phyloP scores from a whole-genome alignment of 2,329 filamentous ascomycete species.

The Penicillium sp. region DNA sequence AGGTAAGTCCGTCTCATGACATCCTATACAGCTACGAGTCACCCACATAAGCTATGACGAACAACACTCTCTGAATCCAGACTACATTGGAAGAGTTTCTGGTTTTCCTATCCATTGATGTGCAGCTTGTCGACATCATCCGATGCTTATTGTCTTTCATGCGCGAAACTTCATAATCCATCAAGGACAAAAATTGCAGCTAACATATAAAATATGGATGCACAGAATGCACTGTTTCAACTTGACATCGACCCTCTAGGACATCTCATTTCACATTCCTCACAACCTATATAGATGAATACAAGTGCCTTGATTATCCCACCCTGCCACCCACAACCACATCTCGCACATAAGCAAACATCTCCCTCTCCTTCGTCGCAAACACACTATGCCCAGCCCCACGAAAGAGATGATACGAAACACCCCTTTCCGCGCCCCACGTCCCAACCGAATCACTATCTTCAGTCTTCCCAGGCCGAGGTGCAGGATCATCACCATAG shows the following conservation, averaged over 20 bases:
- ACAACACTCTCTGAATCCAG: slow-evolving; percentile 5
- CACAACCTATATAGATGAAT: background rate
- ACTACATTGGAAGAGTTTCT: slow-evolving; percentile 5
- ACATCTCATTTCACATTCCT: background rate
- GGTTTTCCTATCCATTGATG: slow-evolving; percentile 9
- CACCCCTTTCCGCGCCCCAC: slow-evolving; percentile 34
- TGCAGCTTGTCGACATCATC: slow-evolving; percentile 15
- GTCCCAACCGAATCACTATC: slow-evolving; percentile 21
- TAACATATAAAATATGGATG: background rate
- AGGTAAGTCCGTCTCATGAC: background rate
- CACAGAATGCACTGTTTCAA: background rate
- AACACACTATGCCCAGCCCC: slow-evolving; percentile 37
- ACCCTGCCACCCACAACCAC: slow-evolving; percentile 26
- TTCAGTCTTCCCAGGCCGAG: background rate
- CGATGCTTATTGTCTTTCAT: background rate
- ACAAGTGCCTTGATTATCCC: background rate
- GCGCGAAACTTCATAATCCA: background rate
- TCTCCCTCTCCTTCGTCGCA: slow-evolving; percentile 28
- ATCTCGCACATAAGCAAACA: slow-evolving; percentile 40
- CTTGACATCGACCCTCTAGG: no score
- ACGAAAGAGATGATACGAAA: slow-evolving; percentile 38
- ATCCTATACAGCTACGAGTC: background rate
- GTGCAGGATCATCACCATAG: slow-evolving; percentile 25
- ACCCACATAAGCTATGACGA: slow-evolving; percentile 6
- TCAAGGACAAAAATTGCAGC: background rate